These are phyloP conservation scores for Thelonectria discophora DNA, from an alignment of 2,329 filamentous ascomycete genomes.

Conservation along the genomic window DNA sequence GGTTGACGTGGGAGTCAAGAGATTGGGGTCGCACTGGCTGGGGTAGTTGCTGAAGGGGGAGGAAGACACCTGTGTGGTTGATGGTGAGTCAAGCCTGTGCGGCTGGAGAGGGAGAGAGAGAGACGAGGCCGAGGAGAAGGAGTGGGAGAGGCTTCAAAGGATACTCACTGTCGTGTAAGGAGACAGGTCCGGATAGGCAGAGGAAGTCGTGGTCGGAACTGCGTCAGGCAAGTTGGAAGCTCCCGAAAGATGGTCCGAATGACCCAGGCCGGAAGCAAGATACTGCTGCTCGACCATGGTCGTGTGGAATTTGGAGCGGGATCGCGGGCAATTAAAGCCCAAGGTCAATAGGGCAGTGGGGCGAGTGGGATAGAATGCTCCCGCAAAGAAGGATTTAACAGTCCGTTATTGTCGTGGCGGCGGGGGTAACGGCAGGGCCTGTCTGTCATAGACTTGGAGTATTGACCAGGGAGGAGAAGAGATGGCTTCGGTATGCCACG, in stretches of 20 bases:
- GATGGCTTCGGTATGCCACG: no score
- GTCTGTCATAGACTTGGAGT: slow-evolving; percentile 38
- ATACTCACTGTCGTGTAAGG: slow-evolving; percentile 47
- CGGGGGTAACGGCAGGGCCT: slow-evolving; percentile 22
- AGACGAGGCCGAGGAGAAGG: neutral
- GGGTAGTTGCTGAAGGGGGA: slow-evolving; percentile 47
- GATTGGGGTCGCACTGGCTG: slow-evolving; percentile 52
- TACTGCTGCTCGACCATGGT: slow-evolving; percentile 50
- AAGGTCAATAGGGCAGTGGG: slow-evolving; percentile 34
- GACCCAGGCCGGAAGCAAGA: slow-evolving; percentile 46
- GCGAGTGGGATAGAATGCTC: slow-evolving; percentile 25
- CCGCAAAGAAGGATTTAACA: slow-evolving; percentile 29
- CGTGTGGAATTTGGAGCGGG: slow-evolving; percentile 38
- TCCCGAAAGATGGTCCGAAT: slow-evolving; percentile 44
- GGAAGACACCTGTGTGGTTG: slow-evolving; percentile 34
- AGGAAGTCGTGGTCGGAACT: slow-evolving; percentile 35
- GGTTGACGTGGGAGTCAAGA: slow-evolving; percentile 62
- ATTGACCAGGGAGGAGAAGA: slow-evolving; percentile 32
- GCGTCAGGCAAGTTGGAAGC: slow-evolving; percentile 23
- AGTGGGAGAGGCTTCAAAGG: neutral
- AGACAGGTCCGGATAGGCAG: slow-evolving; percentile 44
- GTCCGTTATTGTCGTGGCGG: slow-evolving; percentile 30
- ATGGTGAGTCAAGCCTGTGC: slow-evolving; percentile 16
- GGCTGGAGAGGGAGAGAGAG: neutral
- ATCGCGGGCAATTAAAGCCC: slow-evolving; percentile 37